Evolutionary conservation across 371 early-diverging fungal species (phyloP), one percentile per base, ranked within the genome.

Genomic region (Mucor saturninus): DNA sequence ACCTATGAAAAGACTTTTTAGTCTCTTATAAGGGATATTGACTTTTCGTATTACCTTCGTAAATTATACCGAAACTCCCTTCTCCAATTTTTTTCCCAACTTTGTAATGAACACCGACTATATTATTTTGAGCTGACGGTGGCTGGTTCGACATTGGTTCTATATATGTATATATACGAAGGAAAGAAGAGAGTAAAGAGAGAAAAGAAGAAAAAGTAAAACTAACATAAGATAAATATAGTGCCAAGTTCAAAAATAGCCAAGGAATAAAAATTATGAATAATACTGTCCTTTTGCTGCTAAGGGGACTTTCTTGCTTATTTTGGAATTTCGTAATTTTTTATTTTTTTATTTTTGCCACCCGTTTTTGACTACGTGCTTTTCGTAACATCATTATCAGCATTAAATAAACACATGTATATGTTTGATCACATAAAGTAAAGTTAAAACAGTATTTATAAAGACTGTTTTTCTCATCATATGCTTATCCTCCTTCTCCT

Each of bases 51-150:
- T 53, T 83, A 91, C 97, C 97, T 87, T 96, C 93, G 77, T 95
- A 97, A 63, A 97, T 95, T 67, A 93, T 89, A 50, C 97, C 97
- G 83, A 96, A 97, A 64, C 89, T 89, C 29, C 97, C 97, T 76
- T 96, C 96, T 31, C 96, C 97, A 76, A 97, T 93, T 79, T 93
- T 93, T 75, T 89, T 91, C 42, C 94, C 94, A 15, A 97, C 93
- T 64, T 85, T 89, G 76, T 91, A 96, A 71, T 95, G 95, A 8
- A 90, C 91, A 11, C 97, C 97, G 31, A 96, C 94, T 43, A 63
- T 51, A 21, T 15, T 80, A 56, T 77, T 81, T 2, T 43, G 46
- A n/a, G 21, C 43, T 48, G 56, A 54, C 29, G 60, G 26, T 46
- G 54, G 14, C n/a, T 55, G 60, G 42, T 46, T 50, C 29, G 53